Evolutionary conservation across 192 early-diverging fungal species (phyloP).

Genomic region (Backusella liffmaniae): DNA sequence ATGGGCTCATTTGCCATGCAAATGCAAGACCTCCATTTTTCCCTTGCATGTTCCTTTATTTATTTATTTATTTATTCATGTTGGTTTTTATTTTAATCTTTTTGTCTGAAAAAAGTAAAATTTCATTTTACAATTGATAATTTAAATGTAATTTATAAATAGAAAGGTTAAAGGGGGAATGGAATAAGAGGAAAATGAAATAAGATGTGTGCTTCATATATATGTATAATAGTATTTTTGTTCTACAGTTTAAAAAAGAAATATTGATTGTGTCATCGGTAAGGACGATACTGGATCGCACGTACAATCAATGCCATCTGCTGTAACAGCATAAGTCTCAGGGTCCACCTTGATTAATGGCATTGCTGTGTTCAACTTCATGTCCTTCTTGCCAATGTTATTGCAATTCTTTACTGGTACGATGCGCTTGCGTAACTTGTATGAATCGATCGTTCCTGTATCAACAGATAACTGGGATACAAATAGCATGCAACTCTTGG

Average conservation of each 20-base stretch:
- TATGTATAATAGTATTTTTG: not conserved
- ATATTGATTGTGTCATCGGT: slow-evolving; percentile 66
- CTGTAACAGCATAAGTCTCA: slow-evolving; percentile 84
- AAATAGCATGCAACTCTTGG: slow-evolving; percentile 73
- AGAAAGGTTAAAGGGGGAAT: not conserved
- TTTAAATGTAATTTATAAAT: too few species aligned
- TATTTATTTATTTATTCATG: too few species aligned
- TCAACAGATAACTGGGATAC: slow-evolving; percentile 74
- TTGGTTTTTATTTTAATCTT: not conserved
- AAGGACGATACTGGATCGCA: slow-evolving; percentile 68
- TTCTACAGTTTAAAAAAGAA: slow-evolving; percentile 51
- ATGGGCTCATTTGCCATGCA: too few species aligned
- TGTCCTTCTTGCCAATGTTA: slow-evolving; percentile 73
- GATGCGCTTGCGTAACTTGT: slow-evolving; percentile 65
- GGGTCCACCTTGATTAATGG: slow-evolving; percentile 85
- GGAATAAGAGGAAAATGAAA: not conserved
- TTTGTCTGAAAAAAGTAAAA: not conserved
- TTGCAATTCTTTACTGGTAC: slow-evolving; percentile 75
- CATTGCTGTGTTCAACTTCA: slow-evolving; percentile 78
- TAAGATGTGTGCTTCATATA: not conserved
- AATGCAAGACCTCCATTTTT: too few species aligned
- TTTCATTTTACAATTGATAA: not conserved
- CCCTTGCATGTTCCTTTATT: too few species aligned
- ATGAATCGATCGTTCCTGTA: slow-evolving; percentile 50
- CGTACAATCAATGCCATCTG: slow-evolving; percentile 64